Evolutionary conservation across 306 rosid genomes (phyloP).

Genomic region (Corylus heterophylla): DNA sequence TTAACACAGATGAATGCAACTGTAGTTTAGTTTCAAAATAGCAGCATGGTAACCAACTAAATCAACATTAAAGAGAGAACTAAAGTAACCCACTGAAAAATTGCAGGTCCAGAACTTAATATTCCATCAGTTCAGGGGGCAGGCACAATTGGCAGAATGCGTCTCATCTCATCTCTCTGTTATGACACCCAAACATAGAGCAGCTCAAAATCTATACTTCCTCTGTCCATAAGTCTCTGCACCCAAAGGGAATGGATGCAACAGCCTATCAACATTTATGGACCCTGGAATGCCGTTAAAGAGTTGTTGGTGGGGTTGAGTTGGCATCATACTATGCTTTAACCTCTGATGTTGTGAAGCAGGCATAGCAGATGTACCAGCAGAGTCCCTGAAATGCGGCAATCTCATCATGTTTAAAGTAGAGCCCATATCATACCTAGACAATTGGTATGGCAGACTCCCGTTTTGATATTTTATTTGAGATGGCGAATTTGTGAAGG

Average conservation of each 20-base stretch:
- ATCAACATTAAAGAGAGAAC: neutral
- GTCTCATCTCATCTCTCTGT: neutral
- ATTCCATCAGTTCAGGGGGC: neutral
- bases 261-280: slow-evolving; percentile 23
- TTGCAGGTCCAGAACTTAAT: neutral
- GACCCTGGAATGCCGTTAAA: slow-evolving; percentile 23
- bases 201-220: slow-evolving; percentile 16
- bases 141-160: neutral
- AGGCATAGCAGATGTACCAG: slow-evolving; percentile 25
- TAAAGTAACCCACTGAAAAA: neutral
- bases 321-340: slow-evolving; percentile 8
- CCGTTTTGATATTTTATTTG: slow-evolving; percentile 32
- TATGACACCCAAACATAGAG: slow-evolving; percentile 2
- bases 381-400: slow-evolving; percentile 30
- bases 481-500: slow-evolving; percentile 27
- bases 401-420: slow-evolving; percentile 32
- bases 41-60: neutral
- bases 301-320: slow-evolving; percentile 16
- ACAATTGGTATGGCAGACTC: slow-evolving; percentile 25
- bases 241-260: slow-evolving; percentile 23
- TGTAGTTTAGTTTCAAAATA: neutral
- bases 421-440: slow-evolving; percentile 24
- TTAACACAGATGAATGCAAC: neutral
- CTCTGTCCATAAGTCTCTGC: slow-evolving; percentile 29
- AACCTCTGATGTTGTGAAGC: slow-evolving; percentile 16